Conservation (phyloP, 1,139 yeast genomes). For the Sugiyamaella japonica region DNA sequence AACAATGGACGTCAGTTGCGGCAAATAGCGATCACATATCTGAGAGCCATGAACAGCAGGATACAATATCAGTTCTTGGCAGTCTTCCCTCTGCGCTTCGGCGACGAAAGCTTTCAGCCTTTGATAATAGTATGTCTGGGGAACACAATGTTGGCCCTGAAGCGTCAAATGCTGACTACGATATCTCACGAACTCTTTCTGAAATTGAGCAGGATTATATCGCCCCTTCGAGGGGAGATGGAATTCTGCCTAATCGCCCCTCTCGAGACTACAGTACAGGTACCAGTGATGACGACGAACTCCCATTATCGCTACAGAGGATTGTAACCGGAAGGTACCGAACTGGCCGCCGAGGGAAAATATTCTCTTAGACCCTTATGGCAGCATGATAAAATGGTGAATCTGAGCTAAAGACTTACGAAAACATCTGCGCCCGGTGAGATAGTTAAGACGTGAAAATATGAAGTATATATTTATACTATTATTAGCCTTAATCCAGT, state of each 20-base stretch:
- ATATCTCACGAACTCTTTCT: constrained; percentile 11
- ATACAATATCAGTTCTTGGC: constrained; percentile 3
- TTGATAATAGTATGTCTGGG: neutral
- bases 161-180: neutral
- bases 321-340: constrained; percentile 23
- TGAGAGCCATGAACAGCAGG: constrained; percentile 7
- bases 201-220: constrained; percentile 11
- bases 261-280: neutral
- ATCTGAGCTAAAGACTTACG: too few relatives aligned
- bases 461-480: neutral
- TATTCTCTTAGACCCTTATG: neutral
- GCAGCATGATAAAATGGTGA: too few relatives aligned
- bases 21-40: neutral
- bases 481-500: constrained; percentile 52
- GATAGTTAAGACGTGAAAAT: neutral
- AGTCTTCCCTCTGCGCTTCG: constrained; percentile 1
- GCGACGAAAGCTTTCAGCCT: constrained; percentile 10
- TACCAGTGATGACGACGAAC: neutral
- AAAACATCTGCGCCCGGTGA: too few relatives aligned
- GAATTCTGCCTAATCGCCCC: neutral
- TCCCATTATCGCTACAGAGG: constrained; percentile 26
- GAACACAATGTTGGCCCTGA: neutral
- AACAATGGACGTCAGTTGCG: neutral
- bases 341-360: constrained; percentile 7
- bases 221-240: neutral